Conservation (phyloP, 257 asterid genomes). For the Nicotiana obtusifolia region DNA sequence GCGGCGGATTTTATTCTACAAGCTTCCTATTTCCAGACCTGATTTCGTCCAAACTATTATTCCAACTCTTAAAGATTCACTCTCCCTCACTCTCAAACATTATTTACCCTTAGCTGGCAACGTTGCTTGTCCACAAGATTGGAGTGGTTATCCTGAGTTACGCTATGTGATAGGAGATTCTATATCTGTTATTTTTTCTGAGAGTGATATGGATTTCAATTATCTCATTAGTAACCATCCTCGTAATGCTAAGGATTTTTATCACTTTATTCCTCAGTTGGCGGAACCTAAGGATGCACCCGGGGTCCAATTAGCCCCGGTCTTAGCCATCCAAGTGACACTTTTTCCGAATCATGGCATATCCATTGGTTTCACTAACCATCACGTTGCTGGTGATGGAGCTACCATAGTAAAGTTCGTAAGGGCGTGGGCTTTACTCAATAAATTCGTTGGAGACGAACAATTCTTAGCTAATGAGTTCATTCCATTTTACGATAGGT, state of each 20-base stretch:
- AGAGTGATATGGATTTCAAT: neutral
- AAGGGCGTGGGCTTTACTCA: conserved; percentile 31
- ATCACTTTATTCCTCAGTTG: conserved; percentile 3
- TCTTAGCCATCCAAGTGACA: conserved; percentile 43
- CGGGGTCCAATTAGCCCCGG: conserved; percentile 8
- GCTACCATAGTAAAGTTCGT: conserved; percentile 26
- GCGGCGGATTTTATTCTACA: neutral
- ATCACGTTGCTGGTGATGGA: conserved; percentile 40
- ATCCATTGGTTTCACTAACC: conserved; percentile 33
- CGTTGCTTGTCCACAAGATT: neutral
- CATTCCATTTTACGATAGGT: conserved; percentile 36
- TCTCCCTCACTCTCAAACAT: conserved; percentile 21
- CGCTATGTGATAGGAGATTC: conserved; percentile 6
- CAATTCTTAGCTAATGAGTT: neutral
- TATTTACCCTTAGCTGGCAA: conserved; percentile 12
- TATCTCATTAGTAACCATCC: conserved; percentile 3
- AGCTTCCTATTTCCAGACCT: neutral
- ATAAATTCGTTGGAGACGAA: neutral
- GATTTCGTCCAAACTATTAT: neutral
- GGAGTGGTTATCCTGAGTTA: conserved; percentile 1
- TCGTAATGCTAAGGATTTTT: conserved; percentile 9
- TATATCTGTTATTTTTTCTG: neutral
- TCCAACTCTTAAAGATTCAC: conserved; percentile 16
- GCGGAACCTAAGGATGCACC: conserved; percentile 15
- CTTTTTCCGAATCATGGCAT: conserved; percentile 35